Conservation (phyloP, 169 alveolate species). For the Plasmodium ovale region DNA sequence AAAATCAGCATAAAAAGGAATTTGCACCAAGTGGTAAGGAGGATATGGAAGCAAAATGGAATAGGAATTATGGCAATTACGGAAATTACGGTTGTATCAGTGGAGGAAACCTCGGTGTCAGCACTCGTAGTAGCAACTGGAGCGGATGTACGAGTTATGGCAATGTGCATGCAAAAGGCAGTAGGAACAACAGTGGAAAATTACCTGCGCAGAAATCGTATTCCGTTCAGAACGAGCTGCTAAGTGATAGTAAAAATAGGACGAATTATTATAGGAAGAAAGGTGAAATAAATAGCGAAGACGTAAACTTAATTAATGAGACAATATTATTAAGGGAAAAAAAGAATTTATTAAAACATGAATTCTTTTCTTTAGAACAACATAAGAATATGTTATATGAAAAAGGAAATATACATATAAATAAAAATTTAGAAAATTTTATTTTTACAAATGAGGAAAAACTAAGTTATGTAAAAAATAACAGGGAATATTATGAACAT, state of each 20-base stretch:
- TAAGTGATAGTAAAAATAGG: constrained; percentile 6
- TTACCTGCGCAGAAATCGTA: neutral
- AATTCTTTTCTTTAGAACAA: constrained; percentile 16
- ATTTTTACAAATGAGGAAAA: constrained; percentile 44
- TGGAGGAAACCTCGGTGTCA: neutral
- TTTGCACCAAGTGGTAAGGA: constrained; percentile 8
- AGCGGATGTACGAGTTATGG: neutral
- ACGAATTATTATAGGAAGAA: neutral
- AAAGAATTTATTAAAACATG: constrained; percentile 39
- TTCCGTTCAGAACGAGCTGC: constrained; percentile 2
- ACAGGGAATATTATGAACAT: neutral
- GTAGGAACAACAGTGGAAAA: neutral
- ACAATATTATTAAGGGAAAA: constrained; percentile 20
- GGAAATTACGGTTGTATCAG: neutral
- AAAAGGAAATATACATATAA: neutral
- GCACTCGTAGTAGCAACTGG: neutral
- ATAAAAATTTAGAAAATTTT: neutral
- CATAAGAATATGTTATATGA: constrained; percentile 5
- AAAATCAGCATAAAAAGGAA: constrained; percentile 19
- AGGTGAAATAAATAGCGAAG: constrained; percentile 26
- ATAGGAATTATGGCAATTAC: constrained; percentile 5
- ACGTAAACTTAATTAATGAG: constrained; percentile 10
- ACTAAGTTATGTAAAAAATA: constrained; percentile 11
- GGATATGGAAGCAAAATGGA: neutral
- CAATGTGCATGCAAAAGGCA: neutral